These are phyloP conservation scores for Vitis hybrid DNA, from an alignment of 177 flowering plant species.

Conservation along the genomic window DNA sequence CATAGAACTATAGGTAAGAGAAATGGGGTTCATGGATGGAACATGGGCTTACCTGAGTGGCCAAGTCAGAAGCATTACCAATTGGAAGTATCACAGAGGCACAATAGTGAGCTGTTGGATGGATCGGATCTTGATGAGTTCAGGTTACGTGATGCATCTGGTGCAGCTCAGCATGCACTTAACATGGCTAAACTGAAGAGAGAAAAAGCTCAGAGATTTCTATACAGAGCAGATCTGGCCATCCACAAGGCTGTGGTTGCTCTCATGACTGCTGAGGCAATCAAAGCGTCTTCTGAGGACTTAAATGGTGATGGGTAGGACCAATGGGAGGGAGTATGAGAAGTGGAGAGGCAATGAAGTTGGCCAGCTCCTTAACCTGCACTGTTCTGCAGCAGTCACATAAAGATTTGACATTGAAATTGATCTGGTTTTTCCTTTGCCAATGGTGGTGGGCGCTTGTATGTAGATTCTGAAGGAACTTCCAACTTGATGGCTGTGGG, in stretches of 20 bases:
- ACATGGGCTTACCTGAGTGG: conserved; percentile 50
- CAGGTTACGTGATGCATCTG: conserved; percentile 74
- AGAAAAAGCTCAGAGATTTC: conserved; percentile 76
- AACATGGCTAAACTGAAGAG: conserved; percentile 78
- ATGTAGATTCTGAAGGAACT: conserved; percentile 14
- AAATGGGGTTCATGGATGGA: conserved; percentile 48
- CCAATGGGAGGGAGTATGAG: background rate
- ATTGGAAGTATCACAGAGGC: conserved; percentile 37
- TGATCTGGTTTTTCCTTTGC: conserved; percentile 15
- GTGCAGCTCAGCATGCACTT: conserved; percentile 77
- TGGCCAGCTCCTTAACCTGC: conserved; percentile 8
- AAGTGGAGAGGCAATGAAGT: background rate
- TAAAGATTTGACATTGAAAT: conserved; percentile 6
- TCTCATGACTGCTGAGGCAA: conserved; percentile 83
- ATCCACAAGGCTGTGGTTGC: conserved; percentile 89
- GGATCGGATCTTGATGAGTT: conserved; percentile 69
- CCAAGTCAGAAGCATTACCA: conserved; percentile 37
- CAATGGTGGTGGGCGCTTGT: conserved; percentile 3
- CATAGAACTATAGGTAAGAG: conserved; percentile 43
- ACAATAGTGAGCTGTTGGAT: conserved; percentile 41
- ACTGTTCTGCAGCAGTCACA: background rate
- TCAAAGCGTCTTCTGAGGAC: conserved; percentile 53
- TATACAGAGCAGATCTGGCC: conserved; percentile 75
- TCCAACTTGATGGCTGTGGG: conserved; percentile 15
- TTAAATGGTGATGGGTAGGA: conserved; percentile 32